A percentile compares a stretch with the other conserved stretches of the same genome.
Evolutionary conservation across 1,284 basidiomycete genomes (phyloP).

Genomic region (Kalmanozyma brasiliensis): DNA sequence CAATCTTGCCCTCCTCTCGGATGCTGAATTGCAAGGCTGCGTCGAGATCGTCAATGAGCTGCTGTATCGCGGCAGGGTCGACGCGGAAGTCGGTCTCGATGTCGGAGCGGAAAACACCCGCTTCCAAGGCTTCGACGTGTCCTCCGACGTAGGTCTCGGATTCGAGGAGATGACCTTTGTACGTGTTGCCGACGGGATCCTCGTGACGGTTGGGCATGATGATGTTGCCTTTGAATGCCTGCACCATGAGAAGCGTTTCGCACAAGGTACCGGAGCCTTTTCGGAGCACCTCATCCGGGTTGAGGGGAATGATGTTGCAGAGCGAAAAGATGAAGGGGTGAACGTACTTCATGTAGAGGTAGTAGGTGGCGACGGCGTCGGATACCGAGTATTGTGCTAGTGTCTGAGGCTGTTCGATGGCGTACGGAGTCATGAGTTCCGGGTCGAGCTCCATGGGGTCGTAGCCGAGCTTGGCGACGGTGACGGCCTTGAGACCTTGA

Average conservation of each 20-base stretch:
- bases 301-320: slow-evolving; percentile 98
- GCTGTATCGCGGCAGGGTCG: slow-evolving; percentile 83
- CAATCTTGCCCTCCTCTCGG: slow-evolving; percentile 83
- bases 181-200: slow-evolving; percentile 90
- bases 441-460: slow-evolving; percentile 97
- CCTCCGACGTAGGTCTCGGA: slow-evolving; percentile 99
- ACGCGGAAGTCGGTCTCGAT: slow-evolving; percentile 96
- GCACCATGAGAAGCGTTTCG: slow-evolving; percentile 98
- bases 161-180: slow-evolving; percentile 92
- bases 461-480: slow-evolving; percentile 95
- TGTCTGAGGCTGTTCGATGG: slow-evolving; percentile 91
- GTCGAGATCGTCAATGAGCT: slow-evolving; percentile 95
- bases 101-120: slow-evolving; percentile 96
- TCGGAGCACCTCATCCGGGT: slow-evolving; percentile 93
- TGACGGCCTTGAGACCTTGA: slow-evolving; percentile 98
- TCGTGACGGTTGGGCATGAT: slow-evolving; percentile 99
- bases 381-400: slow-evolving; percentile 99
- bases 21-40: slow-evolving; percentile 90
- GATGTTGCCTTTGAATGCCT: slow-evolving; percentile 89
- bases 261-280: slow-evolving; percentile 97
- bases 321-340: slow-evolving; percentile 99
- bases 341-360: slow-evolving; percentile 99
- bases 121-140: slow-evolving; percentile 97
- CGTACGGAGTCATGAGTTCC: slow-evolving; percentile 99
- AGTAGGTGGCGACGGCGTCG: slow-evolving; percentile 99